Conservation (phyloP, 2,329 filamentous ascomycete species). For the Diaporthe capsici region DNA sequence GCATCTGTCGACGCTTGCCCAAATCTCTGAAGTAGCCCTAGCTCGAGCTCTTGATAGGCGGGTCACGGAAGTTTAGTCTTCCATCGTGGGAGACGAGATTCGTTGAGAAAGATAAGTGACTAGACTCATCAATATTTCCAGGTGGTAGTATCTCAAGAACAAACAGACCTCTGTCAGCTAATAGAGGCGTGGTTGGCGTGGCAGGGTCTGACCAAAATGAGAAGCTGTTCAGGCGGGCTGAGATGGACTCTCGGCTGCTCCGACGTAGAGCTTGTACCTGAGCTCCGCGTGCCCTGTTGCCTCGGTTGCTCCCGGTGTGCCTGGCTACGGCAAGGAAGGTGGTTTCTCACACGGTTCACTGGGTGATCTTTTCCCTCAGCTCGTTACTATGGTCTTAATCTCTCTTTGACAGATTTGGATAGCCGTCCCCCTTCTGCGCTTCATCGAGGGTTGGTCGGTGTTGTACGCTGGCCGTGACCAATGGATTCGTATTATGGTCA, state of each 20-base stretch:
- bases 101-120: not conserved
- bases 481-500: slow-evolving; percentile 9
- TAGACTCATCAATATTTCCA: not conserved
- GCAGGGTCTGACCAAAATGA: not conserved
- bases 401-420: slow-evolving; percentile 9
- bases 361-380: not conserved
- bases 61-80: not conserved
- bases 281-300: not conserved
- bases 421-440: not conserved
- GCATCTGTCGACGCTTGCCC: not conserved
- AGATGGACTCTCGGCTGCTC: not conserved
- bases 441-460: not conserved
- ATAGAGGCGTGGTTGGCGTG: not conserved
- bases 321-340: not conserved
- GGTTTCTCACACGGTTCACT: slow-evolving; percentile 7
- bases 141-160: no score
- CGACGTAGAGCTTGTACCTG: not conserved
- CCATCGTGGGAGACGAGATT: not conserved
- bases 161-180: not conserved
- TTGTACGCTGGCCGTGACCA: slow-evolving; percentile 14
- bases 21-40: not conserved
- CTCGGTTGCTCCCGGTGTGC: slow-evolving; percentile 19
- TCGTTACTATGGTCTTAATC: slow-evolving; percentile 7
- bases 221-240: not conserved
- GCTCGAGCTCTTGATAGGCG: not conserved